Base-by-base conservation (phyloP, 148 eudicot genomes). In the Cornus controversa region DNA sequence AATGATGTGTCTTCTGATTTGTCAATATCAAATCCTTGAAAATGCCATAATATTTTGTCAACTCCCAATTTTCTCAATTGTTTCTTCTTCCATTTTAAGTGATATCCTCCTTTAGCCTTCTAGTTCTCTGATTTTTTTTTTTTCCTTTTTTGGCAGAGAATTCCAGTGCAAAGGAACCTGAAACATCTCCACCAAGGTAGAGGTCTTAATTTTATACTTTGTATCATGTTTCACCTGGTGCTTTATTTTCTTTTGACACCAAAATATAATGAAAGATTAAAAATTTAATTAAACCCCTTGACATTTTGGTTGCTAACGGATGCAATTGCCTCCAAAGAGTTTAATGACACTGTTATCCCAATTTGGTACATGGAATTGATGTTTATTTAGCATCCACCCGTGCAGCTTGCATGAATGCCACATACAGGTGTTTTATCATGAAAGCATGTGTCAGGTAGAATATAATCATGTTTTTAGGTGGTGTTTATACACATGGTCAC, bases 121-220 rank as follows among this genome's bases (percentile, higher is more conserved):
- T 73, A 26, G 20, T 24, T 10, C 5, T 70, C 60, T 73, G 9
- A 73, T 28, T 50, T 67, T 18, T 4, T 40, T 4, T 69, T 71
- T 54, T 23, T 40, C 45, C n/a, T 53, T 70, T 74, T 78, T 74
- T 72, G 63, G 69, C 86, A 91, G 92, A 81, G 75, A 84, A 75
- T 80, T 79, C 85, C 47, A 88, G 76, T 54, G 68, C 84, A 15
- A 85, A 77, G 83, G 83, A 82, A 10, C 86, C 29, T 73, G 83
- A 84, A 71, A 78, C 87, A 76, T 82, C 90, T 78, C 85, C 86
- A 34, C 82, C 88, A 42, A 85, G 98, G 96, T 93, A 86, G 79
- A 54, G 66, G 20, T 66, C 28, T 10, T 50, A 42, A 54, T 73
- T 69, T 63, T 45, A 24, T 7, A 27, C 8, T 29, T 25, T 28